A percentile compares a stretch with the other conserved stretches of the same genome.
phyloP scores from a whole-genome alignment of 306 rosid genomes.

The Abrus precatorius region DNA sequence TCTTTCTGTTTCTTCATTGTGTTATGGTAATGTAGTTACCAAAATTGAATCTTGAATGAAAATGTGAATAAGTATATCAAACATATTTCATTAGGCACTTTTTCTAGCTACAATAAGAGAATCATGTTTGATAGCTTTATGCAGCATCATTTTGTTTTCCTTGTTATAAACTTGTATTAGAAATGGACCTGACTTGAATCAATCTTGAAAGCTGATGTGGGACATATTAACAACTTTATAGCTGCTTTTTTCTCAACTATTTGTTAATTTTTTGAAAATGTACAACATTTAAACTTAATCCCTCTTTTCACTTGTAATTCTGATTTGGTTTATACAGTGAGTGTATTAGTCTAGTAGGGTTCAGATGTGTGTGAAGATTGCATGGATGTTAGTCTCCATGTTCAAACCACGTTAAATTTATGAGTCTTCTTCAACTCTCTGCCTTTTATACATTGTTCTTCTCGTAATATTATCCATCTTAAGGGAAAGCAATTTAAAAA shows the following conservation, averaged over 20 bases:
- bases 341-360: background rate
- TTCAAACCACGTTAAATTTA: background rate
- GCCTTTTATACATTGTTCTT: slow-evolving; percentile 8
- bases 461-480: slow-evolving; percentile 15
- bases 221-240: background rate
- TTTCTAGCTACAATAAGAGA: background rate
- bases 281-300: background rate
- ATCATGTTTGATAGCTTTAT: background rate
- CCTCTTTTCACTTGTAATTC: slow-evolving; percentile 7
- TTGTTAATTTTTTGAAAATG: background rate
- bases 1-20: background rate
- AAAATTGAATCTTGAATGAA: slow-evolving; percentile 11
- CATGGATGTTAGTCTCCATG: background rate
- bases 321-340: background rate
- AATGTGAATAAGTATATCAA: background rate
- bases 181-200: background rate
- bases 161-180: background rate
- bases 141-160: background rate
- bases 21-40: background rate
- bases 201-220: background rate
- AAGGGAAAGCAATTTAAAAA: background rate
- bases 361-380: slow-evolving; percentile 7
- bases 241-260: background rate
- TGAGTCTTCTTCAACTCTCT: slow-evolving; percentile 16
- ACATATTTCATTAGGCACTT: background rate